Evolutionary conservation across 148 eudicot genomes (phyloP).

Genomic region (Heliamphora exappendiculata): DNA sequence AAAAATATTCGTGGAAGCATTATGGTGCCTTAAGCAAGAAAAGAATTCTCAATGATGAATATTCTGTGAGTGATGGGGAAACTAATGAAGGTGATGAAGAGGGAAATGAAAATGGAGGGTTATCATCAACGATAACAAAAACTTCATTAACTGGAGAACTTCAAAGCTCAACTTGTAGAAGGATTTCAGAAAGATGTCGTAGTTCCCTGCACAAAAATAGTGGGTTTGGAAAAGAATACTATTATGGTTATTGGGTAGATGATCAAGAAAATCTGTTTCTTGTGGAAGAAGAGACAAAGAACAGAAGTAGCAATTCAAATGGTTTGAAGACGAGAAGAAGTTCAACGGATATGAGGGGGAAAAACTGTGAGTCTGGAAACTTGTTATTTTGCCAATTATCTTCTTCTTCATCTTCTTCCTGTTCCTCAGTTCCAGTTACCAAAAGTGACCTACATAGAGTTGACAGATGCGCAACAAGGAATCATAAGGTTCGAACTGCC

Average conservation of each 20-base stretch:
- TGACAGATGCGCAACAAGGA: constrained; percentile 11
- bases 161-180: constrained; percentile 6
- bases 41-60: background rate
- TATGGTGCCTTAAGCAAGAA: constrained; percentile 3
- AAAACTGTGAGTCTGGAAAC: background rate
- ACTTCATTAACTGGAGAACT: constrained; percentile 10
- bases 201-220: constrained; percentile 16
- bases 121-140: constrained; percentile 8
- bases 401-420: constrained; percentile 25
- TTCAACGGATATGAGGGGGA: constrained; percentile 7
- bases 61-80: constrained; percentile 4
- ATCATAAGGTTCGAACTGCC: constrained; percentile 18
- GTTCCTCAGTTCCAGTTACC: constrained; percentile 19
- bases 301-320: constrained; percentile 5
- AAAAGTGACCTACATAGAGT: constrained; percentile 17
- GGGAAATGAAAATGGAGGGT: constrained; percentile 11
- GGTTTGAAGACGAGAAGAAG: constrained; percentile 11
- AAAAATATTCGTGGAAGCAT: background rate
- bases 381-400: constrained; percentile 16
- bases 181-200: constrained; percentile 23
- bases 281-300: background rate
- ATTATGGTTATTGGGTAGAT: constrained; percentile 26
- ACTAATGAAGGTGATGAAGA: constrained; percentile 20
- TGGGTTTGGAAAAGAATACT: constrained; percentile 10
- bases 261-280: constrained; percentile 17